Percentiles rank a stretch among this genome's conserved stretches.
phyloP scores from a whole-genome alignment of 2,329 filamentous ascomycete species.

The Xylaria sp. region DNA sequence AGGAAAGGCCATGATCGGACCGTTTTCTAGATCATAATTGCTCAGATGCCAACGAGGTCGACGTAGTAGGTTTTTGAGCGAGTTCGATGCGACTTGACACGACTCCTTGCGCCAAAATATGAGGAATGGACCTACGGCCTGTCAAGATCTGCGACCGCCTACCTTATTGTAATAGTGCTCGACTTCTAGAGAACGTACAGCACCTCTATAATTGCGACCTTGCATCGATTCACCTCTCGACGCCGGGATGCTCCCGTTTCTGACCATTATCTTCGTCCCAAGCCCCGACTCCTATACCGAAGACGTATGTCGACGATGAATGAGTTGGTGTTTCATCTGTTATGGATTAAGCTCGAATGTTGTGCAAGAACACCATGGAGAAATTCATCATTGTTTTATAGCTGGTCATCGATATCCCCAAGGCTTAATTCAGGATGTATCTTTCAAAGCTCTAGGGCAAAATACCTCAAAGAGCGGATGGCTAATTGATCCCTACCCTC shows the following conservation, averaged over 20 bases:
- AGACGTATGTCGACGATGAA: neutral
- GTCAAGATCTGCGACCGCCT: neutral
- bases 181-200: neutral
- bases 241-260: neutral
- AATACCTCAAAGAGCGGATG: neutral
- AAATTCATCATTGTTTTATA: neutral
- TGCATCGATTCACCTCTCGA: neutral
- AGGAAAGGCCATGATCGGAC: neutral
- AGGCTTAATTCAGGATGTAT: neutral
- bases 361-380: neutral
- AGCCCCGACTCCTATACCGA: neutral
- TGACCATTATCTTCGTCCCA: neutral
- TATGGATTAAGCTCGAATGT: too few species aligned
- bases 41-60: neutral
- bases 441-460: too few species aligned
- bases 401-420: neutral
- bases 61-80: neutral
- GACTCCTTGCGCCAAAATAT: neutral
- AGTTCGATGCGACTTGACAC: neutral
- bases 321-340: neutral
- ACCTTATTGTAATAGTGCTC: neutral
- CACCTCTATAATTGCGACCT: neutral
- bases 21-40: neutral
- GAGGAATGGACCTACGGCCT: neutral
- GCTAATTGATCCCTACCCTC: neutral